Evolutionary conservation across 2,329 filamentous ascomycete species (phyloP), one percentile per base, ranked within the genome.

Genomic region (Ustilaginoidea virens): DNA sequence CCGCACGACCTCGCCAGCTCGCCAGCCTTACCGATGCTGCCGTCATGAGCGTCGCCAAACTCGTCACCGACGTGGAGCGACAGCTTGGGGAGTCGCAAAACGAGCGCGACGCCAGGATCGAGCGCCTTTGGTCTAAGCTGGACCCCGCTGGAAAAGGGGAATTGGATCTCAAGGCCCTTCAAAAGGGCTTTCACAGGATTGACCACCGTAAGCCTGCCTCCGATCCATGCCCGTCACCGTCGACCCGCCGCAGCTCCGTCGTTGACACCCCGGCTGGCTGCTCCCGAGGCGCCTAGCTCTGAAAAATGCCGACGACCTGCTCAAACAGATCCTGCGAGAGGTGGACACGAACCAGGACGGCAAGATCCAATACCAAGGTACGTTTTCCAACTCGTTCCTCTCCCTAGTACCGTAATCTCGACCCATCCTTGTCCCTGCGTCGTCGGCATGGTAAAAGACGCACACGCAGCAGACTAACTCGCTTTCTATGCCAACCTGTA

Each of bases 281-380:
- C 10, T 20, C 23, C 21, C 21, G 21, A 23, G 13, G 13, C 13
- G 23, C 13, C 13, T 20, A 74, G 68, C 68, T 28, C 53, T 98
- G 47, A 92, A 94, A 61, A 90, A 94, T 64, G 90, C 90, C 48
- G 80, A 92, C 52, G 63, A 70, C 21, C 73, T 96, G 62, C 66
- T 98, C 37, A 69, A 72, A 47, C 75, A 80, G 46, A 80, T 96
- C 33, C 68, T 94, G 49, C 65, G 68, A 39, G 69, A 77, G 36
- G 85, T 94, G 37, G 90, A 98, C 49, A 79, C 74, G 33, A 85
- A 86, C 48, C 72, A 74, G 16, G 85, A 96, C 52, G 83, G 87
- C 38, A 77, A 74, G 46, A 96, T 98, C 43, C 79, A 92, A 54
- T 94, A 82, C 51, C 70, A 85, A 57, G 83, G 83, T 90, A 64